Percentiles rank a stretch among this genome's conserved stretches.
These are phyloP conservation scores for Cucurbita argyrosperma DNA, from an alignment of 306 rosid species.

Conservation along the genomic window DNA sequence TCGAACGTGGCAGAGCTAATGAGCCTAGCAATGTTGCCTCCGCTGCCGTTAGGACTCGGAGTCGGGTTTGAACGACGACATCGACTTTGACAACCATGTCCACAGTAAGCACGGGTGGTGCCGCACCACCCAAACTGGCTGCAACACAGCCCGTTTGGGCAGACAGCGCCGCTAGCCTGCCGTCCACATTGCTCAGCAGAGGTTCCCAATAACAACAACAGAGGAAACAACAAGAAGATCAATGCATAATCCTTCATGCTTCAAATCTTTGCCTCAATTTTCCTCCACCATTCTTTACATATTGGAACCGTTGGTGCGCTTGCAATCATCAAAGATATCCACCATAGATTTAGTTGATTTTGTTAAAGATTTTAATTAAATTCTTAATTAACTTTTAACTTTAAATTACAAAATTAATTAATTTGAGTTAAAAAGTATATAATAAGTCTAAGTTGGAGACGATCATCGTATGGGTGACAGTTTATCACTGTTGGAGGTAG, in stretches of 20 bases:
- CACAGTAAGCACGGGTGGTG: neutral
- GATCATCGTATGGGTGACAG: too few species aligned
- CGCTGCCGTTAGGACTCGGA: neutral
- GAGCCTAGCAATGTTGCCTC: neutral
- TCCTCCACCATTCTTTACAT: too few species aligned
- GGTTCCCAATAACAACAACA: neutral
- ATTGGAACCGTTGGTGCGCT: too few species aligned
- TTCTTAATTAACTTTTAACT: too few species aligned
- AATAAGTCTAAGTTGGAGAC: too few species aligned
- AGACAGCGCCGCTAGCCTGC: neutral
- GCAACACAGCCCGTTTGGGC: neutral
- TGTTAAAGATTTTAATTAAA: too few species aligned
- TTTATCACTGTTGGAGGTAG: too few species aligned
- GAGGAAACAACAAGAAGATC: neutral
- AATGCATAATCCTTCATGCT: neutral
- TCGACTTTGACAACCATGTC: constrained; percentile 31
- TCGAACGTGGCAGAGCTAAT: constrained; percentile 14
- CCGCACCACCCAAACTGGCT: neutral
- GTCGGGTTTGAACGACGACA: neutral
- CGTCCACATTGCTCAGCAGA: neutral
- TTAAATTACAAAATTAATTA: too few species aligned
- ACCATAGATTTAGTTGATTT: too few species aligned
- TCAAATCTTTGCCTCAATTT: too few species aligned
- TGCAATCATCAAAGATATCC: too few species aligned
- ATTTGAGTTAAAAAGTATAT: too few species aligned